Base-by-base conservation (phyloP, 2,329 filamentous ascomycete genomes). In the Penicillium sp. region DNA sequence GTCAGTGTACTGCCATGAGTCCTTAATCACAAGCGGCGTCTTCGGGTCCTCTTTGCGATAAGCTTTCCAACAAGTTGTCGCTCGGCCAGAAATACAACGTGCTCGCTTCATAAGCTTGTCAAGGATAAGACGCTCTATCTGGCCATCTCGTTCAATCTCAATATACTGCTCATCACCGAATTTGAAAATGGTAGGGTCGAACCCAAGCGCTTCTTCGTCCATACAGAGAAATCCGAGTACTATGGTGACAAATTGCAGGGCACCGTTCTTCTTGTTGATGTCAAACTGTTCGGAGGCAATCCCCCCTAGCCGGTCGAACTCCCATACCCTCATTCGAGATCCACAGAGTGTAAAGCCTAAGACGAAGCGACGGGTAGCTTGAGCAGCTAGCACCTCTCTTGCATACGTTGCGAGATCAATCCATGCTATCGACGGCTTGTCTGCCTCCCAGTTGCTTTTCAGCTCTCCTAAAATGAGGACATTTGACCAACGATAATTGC, bases 291-390 rank as follows among this genome's bases (percentile, higher is more conserved):
- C 50, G 8, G 69, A 74, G 37, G 62, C 64, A 25, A 73, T 65
- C 4, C 63, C 67, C 10, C 71, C 69, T 27, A 71, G 43, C 12
- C 64, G 55, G 48, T 75, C 64, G 54, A 73, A 74, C 39, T 54
- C 55, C 69, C 58, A 74, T 38, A 73, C 45, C 31, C 66, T 62
- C 63, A 74, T 70, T 9, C 66, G 45, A 39, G 62, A 61, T 44
- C 67, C 59, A 38, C 61, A 75, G 10, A 74, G 42, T 2, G 69
- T 73, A 57, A 75, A 74, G 37, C 66, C 68, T 10, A 73, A 50
- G 37, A 70, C 62, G 44, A 72, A 74, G 15, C 66, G 61, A 43
- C 65, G 62, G 23, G 53, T 66, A 29, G 65, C 57, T 47, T 72
- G 59, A n/a, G 61, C 52, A 30, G 60, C 51, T 11, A 74, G 54